A percentile compares a stretch with the other conserved stretches of the same genome.
These are phyloP conservation scores for Sanghuangporus weigelae DNA, from an alignment of 1,284 basidiomycete genomes.

Conservation along the genomic window DNA sequence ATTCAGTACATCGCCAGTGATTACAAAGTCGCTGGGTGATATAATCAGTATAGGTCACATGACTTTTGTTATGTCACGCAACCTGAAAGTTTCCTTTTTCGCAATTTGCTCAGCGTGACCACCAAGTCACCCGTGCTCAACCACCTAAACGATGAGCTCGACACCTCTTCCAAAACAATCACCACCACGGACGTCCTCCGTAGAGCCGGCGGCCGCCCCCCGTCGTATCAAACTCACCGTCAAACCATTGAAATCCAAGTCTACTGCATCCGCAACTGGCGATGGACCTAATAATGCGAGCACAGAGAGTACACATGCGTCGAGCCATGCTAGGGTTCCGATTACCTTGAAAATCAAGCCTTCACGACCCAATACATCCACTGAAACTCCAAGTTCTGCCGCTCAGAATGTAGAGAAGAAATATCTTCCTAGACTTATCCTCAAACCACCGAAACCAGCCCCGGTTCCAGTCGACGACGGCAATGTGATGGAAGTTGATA, in stretches of 20 bases:
- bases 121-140: background rate
- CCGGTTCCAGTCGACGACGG: background rate
- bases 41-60: background rate
- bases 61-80: background rate
- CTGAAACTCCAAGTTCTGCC: background rate
- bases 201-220: background rate
- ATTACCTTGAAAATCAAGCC: constrained; percentile 1
- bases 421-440: constrained; percentile 11
- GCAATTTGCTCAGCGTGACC: background rate
- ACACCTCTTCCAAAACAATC: background rate
- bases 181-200: constrained; percentile 3
- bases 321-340: background rate
- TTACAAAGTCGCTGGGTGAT: background rate
- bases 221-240: constrained; percentile 15
- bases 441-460: constrained; percentile 11
- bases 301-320: background rate
- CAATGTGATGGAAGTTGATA: constrained; percentile 7
- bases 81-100: background rate
- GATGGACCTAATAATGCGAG: background rate
- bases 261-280: background rate
- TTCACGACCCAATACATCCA: background rate
- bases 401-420: constrained; percentile 5
- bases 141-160: constrained; percentile 8
- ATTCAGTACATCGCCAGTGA: background rate
- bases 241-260: constrained; percentile 12